Evolutionary conservation across 176 grass and related monocot species (phyloP), one percentile per base, ranked within the genome.

Genomic region (Carex cristatella): DNA sequence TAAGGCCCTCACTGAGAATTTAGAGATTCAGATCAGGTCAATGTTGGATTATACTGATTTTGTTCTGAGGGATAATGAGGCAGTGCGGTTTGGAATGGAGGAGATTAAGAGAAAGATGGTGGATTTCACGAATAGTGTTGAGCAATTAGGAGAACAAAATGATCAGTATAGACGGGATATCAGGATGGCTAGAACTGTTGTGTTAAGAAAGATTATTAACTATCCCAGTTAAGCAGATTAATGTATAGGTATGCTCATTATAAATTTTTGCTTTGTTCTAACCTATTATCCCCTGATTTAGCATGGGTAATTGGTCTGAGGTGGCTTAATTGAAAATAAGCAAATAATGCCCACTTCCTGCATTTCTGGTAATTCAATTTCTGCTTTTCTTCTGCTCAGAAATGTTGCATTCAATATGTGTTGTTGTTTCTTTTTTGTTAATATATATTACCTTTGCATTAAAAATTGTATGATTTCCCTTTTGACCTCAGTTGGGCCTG

Each of bases 101-200:
- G 85, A 86, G 49, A 86, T 86, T 81, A 81, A 58, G 85, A 71
- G 54, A 80, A 86, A 86, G 51, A 61, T 81, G 49, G 85, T 19
- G 85, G 85, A 55, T 65, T 86, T 86, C 68, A 81, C 78, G 32
- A 80, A 80, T n/a, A 81, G 63, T 58, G 38, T 86, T 2, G 75
- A 67, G 77, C 57, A 68, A 67, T 86, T 86, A 86, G 85, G 64
- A 35, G 64, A 65, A 31, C 85, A 86, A 81, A 75, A 74, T 48
- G 85, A 81, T 72, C 42, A 15, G 4, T 86, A 78, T 44, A 86
- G 85, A 65, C 48, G 10, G 31, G 51, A 86, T 86, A 68, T 86
- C 13, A 80, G 46, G 10, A 81, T 55, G 77, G 85, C 85, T 2
- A 81, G 85, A 80, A 86, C 85, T 28, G 49, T 86, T 48, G 85